Evolutionary conservation across 169 alveolate species (phyloP), one percentile per base, ranked within the genome.

Genomic region (Theileria equi): DNA sequence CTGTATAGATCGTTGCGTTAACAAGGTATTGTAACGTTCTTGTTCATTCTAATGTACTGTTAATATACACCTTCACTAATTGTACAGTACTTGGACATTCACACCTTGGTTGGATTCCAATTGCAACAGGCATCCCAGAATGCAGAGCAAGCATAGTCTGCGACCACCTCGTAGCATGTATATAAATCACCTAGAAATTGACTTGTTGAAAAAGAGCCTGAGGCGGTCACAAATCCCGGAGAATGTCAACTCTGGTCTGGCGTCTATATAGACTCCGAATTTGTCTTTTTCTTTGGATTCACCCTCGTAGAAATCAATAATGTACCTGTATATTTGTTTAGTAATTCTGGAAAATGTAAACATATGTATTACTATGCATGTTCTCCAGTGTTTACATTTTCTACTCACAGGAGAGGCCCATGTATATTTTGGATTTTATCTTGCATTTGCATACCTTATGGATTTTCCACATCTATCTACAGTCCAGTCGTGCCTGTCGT

Each of bases 1-100:
- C 58, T 86, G 92, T 60, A 86, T 78, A 34, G 92, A 86, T 73
- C 82, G 92, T 28, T 86, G 92, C 53, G 92, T 86, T 16, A 72
- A 77, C 66, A 86, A 86, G 70, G 88, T 81, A 31, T 28, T 4
- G 7, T 44, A 13, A 2, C n/a, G n/a, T n/a, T n/a, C n/a, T n/a
- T n/a, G n/a, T n/a, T n/a, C n/a, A n/a, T n/a, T n/a, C n/a, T n/a
- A n/a, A n/a, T n/a, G n/a, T n/a, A n/a, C n/a, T n/a, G n/a, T n/a
- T n/a, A n/a, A n/a, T n/a, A n/a, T n/a, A n/a, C 25, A n/a, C 28
- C 1, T 0, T 1, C 23, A 13, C 23, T 25, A n/a, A 2, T 55
- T 53, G n/a, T 59, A 34, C 52, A 77, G 86, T 77, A 57, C 23
- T 62, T 77, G 11, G 81, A 67, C 32, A 74, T 77, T 17, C 86